These are phyloP conservation scores for Trichoderma sp. DNA, from an alignment of 2,329 filamentous ascomycete species.

Conservation along the genomic window DNA sequence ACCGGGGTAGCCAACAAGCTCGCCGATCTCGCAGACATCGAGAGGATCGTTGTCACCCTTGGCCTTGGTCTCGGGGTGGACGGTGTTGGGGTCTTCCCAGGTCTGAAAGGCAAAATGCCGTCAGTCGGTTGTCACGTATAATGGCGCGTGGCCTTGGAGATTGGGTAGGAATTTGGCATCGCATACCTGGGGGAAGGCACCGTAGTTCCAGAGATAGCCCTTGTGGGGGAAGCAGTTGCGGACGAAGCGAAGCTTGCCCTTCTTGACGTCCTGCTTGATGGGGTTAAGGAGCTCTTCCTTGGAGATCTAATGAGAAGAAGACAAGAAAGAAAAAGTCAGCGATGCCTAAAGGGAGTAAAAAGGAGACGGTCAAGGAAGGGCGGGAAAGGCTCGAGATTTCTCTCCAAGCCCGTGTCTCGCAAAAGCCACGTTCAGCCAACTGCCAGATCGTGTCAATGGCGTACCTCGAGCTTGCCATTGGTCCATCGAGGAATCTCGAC, in stretches of 20 bases:
- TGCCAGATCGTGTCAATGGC: conserved; percentile 31
- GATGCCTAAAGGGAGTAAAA: not conserved
- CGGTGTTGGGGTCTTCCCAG: conserved; percentile 95
- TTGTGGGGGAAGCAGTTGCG: conserved; percentile 99
- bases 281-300: conserved; percentile 98
- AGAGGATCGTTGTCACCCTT: conserved; percentile 99
- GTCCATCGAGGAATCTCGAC: conserved; percentile 99
- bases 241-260: conserved; percentile 98
- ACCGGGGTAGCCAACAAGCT: conserved; percentile 91
- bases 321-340: not conserved
- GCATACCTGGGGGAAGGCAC: conserved; percentile 92
- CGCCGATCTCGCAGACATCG: conserved; percentile 98
- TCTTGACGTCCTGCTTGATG: conserved; percentile 99
- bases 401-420: not conserved
- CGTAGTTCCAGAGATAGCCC: conserved; percentile 99
- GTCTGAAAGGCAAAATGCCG: conserved; percentile 55
- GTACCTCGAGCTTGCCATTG: conserved; percentile 98
- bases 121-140: not conserved
- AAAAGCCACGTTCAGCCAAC: not conserved
- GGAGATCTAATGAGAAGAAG: conserved; percentile 66
- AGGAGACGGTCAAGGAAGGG: not conserved
- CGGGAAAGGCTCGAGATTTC: not conserved
- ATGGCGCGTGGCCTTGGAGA: conserved; percentile 14
- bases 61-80: conserved; percentile 98
- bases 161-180: conserved; percentile 16